phyloP scores from a whole-genome alignment of 2,329 filamentous ascomycete genomes.

The Colletotrichum sansevieriae region DNA sequence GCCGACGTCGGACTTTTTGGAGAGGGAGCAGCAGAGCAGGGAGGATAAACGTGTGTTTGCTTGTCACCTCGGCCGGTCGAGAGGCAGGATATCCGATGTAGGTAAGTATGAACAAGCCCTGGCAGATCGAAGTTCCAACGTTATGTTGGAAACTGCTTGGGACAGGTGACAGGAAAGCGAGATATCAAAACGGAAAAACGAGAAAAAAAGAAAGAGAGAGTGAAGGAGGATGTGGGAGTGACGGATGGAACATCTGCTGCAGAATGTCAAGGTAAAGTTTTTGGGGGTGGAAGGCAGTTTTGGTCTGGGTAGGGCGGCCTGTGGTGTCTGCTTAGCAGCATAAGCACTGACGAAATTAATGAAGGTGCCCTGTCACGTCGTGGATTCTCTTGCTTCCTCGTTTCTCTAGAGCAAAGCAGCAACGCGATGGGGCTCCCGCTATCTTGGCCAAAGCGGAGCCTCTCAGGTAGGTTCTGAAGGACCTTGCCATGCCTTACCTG shows the following conservation, averaged over 20 bases:
- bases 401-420: too few relatives aligned
- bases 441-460: slow-evolving; percentile 18
- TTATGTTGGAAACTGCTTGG: neutral
- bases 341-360: neutral
- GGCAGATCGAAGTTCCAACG: slow-evolving; percentile 13
- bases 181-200: slow-evolving; percentile 3
- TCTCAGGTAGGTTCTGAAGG: neutral
- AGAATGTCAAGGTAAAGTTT: slow-evolving; percentile 18
- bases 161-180: slow-evolving; percentile 16
- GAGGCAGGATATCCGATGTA: slow-evolving; percentile 3
- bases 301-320: slow-evolving; percentile 8
- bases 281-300: slow-evolving; percentile 26
- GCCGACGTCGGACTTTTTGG: slow-evolving; percentile 31
- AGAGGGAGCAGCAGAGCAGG: neutral
- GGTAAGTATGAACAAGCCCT: neutral
- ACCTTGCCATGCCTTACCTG: too few relatives aligned
- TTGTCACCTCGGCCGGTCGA: slow-evolving; percentile 7
- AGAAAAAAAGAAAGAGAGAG: slow-evolving; percentile 13
- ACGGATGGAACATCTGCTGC: slow-evolving; percentile 25
- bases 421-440: too few relatives aligned
- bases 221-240: slow-evolving; percentile 17
- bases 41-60: neutral
- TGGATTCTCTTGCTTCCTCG: neutral
- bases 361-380: too few relatives aligned
- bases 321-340: slow-evolving; percentile 18